Conservation (phyloP, 352 stramenopile genomes). For the Nothophytophthora sp. region DNA sequence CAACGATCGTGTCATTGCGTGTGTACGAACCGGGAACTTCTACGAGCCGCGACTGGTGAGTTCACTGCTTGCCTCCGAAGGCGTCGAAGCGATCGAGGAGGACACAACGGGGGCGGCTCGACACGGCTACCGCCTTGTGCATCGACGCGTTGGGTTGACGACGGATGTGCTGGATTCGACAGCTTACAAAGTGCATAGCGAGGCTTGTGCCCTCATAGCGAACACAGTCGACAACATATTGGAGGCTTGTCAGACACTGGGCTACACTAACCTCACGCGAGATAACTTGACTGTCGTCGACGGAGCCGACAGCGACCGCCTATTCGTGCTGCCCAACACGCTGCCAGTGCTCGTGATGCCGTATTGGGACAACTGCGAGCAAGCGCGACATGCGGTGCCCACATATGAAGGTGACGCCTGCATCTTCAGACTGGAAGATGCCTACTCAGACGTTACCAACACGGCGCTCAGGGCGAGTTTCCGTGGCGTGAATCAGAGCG, state of each 20-base stretch:
- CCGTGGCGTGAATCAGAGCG: no score
- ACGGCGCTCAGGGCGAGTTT: no score
- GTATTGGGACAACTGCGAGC: constrained; percentile 5
- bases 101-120: background rate
- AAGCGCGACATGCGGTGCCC: constrained; percentile 3
- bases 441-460: no score
- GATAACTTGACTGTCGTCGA: constrained; percentile 7
- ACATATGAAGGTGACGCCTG: constrained; percentile 10
- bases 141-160: constrained; percentile 23
- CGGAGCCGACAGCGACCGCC: background rate
- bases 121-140: constrained; percentile 16
- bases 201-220: constrained; percentile 1
- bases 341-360: constrained; percentile 15
- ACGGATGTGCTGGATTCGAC: constrained; percentile 14
- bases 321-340: constrained; percentile 5
- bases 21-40: constrained; percentile 14
- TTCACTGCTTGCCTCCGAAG: constrained; percentile 9
- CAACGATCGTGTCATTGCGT: constrained; percentile 43
- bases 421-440: constrained; percentile 1
- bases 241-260: background rate
- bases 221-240: constrained; percentile 7
- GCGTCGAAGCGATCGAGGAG: background rate
- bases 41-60: constrained; percentile 41
- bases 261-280: constrained; percentile 7
- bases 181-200: background rate